Percentiles rank a stretch among this genome's conserved stretches.
Conservation (phyloP, 192 early-diverging fungal genomes). For the Coemansia sp. region DNA sequence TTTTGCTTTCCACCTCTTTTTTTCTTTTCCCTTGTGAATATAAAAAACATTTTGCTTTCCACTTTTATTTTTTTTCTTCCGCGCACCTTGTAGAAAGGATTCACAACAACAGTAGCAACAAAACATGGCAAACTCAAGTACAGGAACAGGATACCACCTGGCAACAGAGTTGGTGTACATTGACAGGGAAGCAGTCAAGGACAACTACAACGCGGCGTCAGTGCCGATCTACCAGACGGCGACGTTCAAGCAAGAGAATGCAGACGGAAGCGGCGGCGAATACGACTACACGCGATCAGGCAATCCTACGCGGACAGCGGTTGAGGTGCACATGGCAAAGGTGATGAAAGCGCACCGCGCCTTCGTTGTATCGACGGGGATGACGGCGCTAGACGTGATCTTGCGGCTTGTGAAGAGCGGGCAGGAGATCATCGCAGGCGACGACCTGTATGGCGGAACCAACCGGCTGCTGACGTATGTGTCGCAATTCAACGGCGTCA, state of each 20-base stretch:
- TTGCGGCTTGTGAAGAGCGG: slow-evolving; percentile 82
- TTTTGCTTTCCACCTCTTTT: neutral
- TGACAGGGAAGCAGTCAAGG: slow-evolving; percentile 68
- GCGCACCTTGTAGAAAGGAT: too few species aligned
- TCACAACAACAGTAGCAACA: too few species aligned
- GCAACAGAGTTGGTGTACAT: slow-evolving; percentile 78
- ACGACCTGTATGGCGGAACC: slow-evolving; percentile 97
- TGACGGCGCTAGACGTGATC: slow-evolving; percentile 94
- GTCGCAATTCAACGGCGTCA: slow-evolving; percentile 73
- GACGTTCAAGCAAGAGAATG: slow-evolving; percentile 91
- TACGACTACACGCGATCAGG: slow-evolving; percentile 97
- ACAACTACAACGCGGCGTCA: slow-evolving; percentile 87
- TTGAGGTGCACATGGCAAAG: slow-evolving; percentile 93
- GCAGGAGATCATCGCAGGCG: slow-evolving; percentile 92
- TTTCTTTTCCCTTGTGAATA: neutral
- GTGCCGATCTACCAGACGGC: slow-evolving; percentile 98
- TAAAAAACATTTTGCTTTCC: too few species aligned
- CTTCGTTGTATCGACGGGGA: slow-evolving; percentile 87
- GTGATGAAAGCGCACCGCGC: slow-evolving; percentile 88
- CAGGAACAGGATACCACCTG: slow-evolving; percentile 58
- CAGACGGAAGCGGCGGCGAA: slow-evolving; percentile 76
- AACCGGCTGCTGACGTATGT: slow-evolving; percentile 91
- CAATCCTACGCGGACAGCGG: slow-evolving; percentile 93
- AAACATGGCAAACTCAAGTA: slow-evolving; percentile 13
- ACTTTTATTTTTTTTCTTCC: neutral